These are phyloP conservation scores for Sporothrix mexicana DNA, from an alignment of 2,329 filamentous ascomycete genomes.

Conservation along the genomic window DNA sequence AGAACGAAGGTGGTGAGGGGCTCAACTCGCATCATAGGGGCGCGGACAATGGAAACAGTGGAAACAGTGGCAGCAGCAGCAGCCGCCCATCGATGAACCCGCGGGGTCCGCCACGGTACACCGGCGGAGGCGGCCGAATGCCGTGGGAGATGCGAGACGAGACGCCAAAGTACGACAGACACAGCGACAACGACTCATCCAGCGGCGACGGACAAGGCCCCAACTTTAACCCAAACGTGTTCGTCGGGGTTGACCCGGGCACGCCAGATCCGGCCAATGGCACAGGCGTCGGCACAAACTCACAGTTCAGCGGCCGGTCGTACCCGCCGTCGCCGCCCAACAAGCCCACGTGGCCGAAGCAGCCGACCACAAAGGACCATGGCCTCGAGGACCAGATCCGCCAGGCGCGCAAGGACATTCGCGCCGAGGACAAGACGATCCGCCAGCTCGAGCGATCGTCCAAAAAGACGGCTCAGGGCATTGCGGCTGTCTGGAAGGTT, in stretches of 20 bases:
- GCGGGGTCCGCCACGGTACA: neutral
- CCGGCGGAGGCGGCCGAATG: neutral
- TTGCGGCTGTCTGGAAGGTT: neutral
- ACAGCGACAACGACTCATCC: too few relatives aligned
- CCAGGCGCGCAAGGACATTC: constrained; percentile 25
- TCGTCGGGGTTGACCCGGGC: too few relatives aligned
- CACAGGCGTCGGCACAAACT: neutral
- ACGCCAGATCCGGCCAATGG: neutral
- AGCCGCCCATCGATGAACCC: neutral
- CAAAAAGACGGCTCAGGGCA: neutral
- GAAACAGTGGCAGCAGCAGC: too few relatives aligned
- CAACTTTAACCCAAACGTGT: too few relatives aligned
- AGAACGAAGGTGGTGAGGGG: neutral
- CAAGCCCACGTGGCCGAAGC: constrained; percentile 13
- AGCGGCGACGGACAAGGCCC: too few relatives aligned
- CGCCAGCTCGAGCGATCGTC: neutral
- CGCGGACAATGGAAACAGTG: neutral
- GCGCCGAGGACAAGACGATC: constrained; percentile 1
- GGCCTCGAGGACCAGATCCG: constrained; percentile 34
- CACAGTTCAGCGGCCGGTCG: neutral
- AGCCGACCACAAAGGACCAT: constrained; percentile 13
- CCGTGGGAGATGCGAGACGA: neutral
- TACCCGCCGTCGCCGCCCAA: constrained; percentile 26
- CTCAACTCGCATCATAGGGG: neutral
- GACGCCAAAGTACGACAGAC: too few relatives aligned